phyloP scores from a whole-genome alignment of 257 asterid genomes.

The Gentiana dahurica region DNA sequence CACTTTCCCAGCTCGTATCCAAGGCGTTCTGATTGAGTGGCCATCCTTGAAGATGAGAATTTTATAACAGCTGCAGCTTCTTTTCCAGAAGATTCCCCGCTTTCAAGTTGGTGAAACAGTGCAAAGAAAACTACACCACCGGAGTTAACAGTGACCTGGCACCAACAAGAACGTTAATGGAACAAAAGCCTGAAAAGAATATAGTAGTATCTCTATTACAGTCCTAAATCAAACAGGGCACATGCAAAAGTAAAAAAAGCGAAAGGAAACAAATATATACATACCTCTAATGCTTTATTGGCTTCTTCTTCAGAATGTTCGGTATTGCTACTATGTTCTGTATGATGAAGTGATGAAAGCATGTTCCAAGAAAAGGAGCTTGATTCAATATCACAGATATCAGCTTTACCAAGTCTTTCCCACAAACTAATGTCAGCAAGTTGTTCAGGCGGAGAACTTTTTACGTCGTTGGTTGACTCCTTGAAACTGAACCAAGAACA shows the following conservation, averaged over 20 bases:
- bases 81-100: conserved; percentile 52
- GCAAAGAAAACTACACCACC: conserved; percentile 98
- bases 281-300: conserved; percentile 85
- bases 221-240: too few relatives aligned
- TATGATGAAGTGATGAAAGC: conserved; percentile 88
- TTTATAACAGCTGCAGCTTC: conserved; percentile 98
- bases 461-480: conserved; percentile 36
- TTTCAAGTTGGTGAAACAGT: conserved; percentile 65
- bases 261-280: too few relatives aligned
- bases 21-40: conserved; percentile 97
- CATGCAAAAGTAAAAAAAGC: too few relatives aligned
- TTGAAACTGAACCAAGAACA: conserved; percentile 44
- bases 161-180: conserved; percentile 11
- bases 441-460: conserved; percentile 48
- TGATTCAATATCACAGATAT: conserved; percentile 73
- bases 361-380: conserved; percentile 73
- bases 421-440: conserved; percentile 67
- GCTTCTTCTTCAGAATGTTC: conserved; percentile 96
- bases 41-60: conserved; percentile 96
- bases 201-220: too few relatives aligned
- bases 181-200: neutral
- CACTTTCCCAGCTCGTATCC: conserved; percentile 98
- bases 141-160: conserved; percentile 98
- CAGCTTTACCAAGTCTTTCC: conserved; percentile 92
- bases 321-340: conserved; percentile 73